Evolutionary conservation across 2,329 filamentous ascomycete species (phyloP).

Genomic region (Fonsecaea pedrosoi): DNA sequence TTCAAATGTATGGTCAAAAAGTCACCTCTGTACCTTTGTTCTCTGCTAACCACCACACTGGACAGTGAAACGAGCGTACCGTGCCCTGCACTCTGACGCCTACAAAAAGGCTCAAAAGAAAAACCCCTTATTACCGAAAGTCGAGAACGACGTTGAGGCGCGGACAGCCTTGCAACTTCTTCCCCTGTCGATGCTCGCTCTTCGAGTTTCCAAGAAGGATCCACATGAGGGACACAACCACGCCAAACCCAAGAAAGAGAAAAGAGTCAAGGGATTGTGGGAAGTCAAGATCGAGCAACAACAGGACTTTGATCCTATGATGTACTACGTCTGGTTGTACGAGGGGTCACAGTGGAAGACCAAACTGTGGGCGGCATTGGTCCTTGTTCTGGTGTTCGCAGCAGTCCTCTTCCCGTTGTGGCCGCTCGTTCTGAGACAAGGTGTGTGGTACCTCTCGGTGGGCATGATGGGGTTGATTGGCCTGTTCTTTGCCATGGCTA

Average conservation of each 20-base stretch:
- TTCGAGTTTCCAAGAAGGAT: conserved; percentile 85
- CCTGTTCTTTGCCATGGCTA: conserved; percentile 96
- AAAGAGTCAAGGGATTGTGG: conserved; percentile 95
- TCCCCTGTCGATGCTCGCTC: conserved; percentile 89
- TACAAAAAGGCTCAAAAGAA: conserved; percentile 81
- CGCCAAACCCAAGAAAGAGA: conserved; percentile 71
- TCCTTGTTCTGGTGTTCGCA: conserved; percentile 81
- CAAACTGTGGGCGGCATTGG: conserved; percentile 86
- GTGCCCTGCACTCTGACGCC: conserved; percentile 83
- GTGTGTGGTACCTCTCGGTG: conserved; percentile 97
- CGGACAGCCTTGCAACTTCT: conserved; percentile 95
- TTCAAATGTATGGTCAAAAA: conserved; percentile 73
- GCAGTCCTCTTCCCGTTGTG: conserved; percentile 95
- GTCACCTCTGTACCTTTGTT: too few relatives aligned
- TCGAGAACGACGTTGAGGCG: conserved; percentile 85
- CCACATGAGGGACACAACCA: conserved; percentile 77
- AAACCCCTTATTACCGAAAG: conserved; percentile 85
- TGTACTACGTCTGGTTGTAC: conserved; percentile 97
- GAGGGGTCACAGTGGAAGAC: conserved; percentile 93
- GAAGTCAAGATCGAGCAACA: conserved; percentile 95
- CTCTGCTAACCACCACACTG: conserved; percentile 7
- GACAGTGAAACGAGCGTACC: conserved; percentile 91
- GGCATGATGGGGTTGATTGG: conserved; percentile 87
- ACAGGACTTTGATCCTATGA: conserved; percentile 72
- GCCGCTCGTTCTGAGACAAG: conserved; percentile 87